A percentile compares a stretch with the other conserved stretches of the same genome.
Conservation (phyloP, 345 rosid species). For the Lenwebbia sp. region DNA sequence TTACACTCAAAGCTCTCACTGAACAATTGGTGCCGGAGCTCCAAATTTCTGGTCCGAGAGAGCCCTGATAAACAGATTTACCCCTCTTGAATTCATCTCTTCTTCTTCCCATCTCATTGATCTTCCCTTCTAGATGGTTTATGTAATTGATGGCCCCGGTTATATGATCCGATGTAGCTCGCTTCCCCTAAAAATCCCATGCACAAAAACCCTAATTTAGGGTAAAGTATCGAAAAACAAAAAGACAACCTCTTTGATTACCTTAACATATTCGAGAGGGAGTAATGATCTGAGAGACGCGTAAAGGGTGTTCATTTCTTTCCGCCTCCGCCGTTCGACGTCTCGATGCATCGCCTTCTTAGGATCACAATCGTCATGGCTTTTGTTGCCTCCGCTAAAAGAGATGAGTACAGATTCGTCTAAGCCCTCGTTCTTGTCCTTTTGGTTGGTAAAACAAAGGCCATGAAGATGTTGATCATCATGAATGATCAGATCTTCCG, state of each 20-base stretch:
- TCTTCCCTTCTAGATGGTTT: constrained; percentile 28
- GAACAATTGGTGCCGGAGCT: background rate
- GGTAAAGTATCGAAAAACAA: background rate
- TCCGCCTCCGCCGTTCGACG: constrained; percentile 61
- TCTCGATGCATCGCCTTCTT: constrained; percentile 70
- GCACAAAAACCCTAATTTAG: background rate
- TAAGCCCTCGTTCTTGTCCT: background rate
- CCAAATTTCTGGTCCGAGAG: background rate
- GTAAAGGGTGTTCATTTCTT: constrained; percentile 61
- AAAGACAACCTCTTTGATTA: constrained; percentile 1
- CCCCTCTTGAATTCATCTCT: constrained; percentile 29
- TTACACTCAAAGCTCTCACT: background rate
- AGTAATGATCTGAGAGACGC: constrained; percentile 55
- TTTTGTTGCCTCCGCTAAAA: background rate
- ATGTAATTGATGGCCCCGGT: constrained; percentile 62
- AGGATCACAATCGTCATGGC: background rate
- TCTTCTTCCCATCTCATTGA: constrained; percentile 26
- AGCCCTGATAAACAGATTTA: background rate
- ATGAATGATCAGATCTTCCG: background rate
- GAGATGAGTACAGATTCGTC: background rate
- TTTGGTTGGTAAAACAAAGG: background rate
- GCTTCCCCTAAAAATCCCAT: constrained; percentile 50
- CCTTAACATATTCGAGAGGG: constrained; percentile 67
- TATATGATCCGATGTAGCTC: constrained; percentile 76
- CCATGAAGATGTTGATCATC: background rate